Conservation (phyloP, 352 stramenopile genomes). For the Pythium diclinum region DNA sequence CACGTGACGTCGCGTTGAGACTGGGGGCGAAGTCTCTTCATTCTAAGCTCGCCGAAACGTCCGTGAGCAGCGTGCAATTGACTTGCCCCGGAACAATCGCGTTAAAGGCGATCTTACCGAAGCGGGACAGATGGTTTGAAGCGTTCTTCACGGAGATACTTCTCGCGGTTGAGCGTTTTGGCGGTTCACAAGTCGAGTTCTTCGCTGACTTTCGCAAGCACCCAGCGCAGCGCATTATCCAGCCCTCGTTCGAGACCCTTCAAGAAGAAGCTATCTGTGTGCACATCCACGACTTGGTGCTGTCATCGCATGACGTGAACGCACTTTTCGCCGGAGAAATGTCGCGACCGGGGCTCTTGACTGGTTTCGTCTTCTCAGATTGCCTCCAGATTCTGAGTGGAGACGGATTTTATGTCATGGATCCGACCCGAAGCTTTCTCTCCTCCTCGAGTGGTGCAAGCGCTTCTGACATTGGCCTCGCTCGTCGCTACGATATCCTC, state of each 20-base stretch:
- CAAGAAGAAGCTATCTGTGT: constrained; percentile 70
- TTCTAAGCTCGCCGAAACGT: constrained; percentile 57
- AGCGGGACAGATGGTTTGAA: constrained; percentile 36
- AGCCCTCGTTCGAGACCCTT: constrained; percentile 65
- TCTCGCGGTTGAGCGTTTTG: constrained; percentile 47
- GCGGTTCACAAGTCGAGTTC: constrained; percentile 57
- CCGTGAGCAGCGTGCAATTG: constrained; percentile 46
- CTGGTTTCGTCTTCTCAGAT: constrained; percentile 62
- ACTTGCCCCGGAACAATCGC: constrained; percentile 37
- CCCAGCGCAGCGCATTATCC: constrained; percentile 58
- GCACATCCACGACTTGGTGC: constrained; percentile 58
- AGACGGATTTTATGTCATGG: constrained; percentile 73
- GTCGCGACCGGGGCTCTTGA: constrained; percentile 51
- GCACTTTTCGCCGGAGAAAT: constrained; percentile 46
- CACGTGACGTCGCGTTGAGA: constrained; percentile 38
- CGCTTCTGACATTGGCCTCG: constrained; percentile 23
- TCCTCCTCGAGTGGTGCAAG: background rate
- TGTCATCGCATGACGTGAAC: constrained; percentile 54
- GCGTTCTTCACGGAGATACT: constrained; percentile 60
- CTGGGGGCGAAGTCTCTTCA: constrained; percentile 65
- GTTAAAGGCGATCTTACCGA: constrained; percentile 44
- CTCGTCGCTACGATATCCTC: constrained; percentile 59
- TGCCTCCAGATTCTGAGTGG: constrained; percentile 80
- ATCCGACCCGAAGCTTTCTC: constrained; percentile 36
- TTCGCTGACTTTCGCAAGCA: constrained; percentile 69